These are phyloP conservation scores for Parastagonospora avenae DNA, from an alignment of 2,329 filamentous ascomycete genomes.

Conservation along the genomic window DNA sequence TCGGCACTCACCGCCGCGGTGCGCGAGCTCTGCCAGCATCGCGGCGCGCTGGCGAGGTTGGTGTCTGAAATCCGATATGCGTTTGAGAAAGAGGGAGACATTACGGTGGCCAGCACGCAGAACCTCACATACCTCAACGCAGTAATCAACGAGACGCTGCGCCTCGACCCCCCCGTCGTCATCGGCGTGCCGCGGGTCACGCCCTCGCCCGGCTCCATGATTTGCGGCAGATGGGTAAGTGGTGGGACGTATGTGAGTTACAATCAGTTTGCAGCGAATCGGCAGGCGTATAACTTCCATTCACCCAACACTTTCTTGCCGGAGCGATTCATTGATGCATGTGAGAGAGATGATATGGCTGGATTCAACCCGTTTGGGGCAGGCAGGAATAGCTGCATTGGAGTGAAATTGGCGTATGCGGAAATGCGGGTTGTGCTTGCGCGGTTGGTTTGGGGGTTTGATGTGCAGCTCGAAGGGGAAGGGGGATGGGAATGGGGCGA, in stretches of 20 bases:
- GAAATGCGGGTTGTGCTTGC: slow-evolving; percentile 47
- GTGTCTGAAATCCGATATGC: slow-evolving; percentile 27
- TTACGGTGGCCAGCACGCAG: slow-evolving; percentile 22
- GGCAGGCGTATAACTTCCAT: slow-evolving; percentile 34
- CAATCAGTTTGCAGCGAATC: slow-evolving; percentile 36
- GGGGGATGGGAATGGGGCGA: slow-evolving; percentile 28
- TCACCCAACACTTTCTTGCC: slow-evolving; percentile 40
- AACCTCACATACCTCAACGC: slow-evolving; percentile 35
- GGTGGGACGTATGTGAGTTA: slow-evolving; percentile 34
- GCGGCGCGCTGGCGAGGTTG: slow-evolving; percentile 29
- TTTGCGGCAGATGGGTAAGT: slow-evolving; percentile 30
- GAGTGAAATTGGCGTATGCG: slow-evolving; percentile 33
- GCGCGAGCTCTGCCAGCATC: slow-evolving; percentile 39
- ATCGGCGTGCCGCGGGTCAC: slow-evolving; percentile 26
- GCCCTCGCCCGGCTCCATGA: slow-evolving; percentile 25
- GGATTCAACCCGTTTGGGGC: slow-evolving; percentile 32
- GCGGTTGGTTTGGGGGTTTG: slow-evolving; percentile 49
- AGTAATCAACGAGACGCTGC: slow-evolving; percentile 47
- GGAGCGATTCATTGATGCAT: slow-evolving; percentile 31
- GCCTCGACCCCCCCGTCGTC: slow-evolving; percentile 30
- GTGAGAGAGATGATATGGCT: slow-evolving; percentile 26
- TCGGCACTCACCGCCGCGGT: slow-evolving; percentile 45
- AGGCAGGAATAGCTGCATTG: slow-evolving; percentile 36
- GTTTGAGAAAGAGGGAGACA: slow-evolving; percentile 30
- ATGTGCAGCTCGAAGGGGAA: slow-evolving; percentile 24